Evolutionary conservation across 225 moss, liverwort and hornwort genomes (phyloP).

Genomic region (Pseudisothecium myosuroides): DNA sequence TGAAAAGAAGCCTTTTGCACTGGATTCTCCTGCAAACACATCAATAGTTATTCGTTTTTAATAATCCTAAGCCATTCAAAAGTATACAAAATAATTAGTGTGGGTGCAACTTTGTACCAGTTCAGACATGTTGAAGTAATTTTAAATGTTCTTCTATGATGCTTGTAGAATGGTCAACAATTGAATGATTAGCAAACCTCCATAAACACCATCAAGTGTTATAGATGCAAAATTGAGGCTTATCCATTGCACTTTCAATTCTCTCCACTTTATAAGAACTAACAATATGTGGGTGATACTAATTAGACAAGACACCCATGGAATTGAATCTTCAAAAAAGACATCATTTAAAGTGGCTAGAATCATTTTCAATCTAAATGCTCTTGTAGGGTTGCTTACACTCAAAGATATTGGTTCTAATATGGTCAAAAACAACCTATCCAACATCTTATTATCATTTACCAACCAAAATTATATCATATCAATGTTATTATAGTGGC

Average conservation of each 20-base stretch:
- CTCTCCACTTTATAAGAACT: not conserved
- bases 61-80: not conserved
- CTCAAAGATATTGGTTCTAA: not conserved
- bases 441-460: not conserved
- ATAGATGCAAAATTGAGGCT: not conserved
- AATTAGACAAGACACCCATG: not conserved
- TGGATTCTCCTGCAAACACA: not conserved
- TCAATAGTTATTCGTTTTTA: not conserved
- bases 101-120: not conserved
- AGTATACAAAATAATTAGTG: not conserved
- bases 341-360: not conserved
- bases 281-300: not conserved
- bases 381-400: not conserved
- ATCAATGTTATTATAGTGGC: not conserved
- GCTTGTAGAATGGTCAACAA: not conserved
- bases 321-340: not conserved
- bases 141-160: not conserved
- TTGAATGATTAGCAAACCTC: not conserved
- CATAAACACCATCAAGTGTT: not conserved
- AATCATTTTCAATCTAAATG: not conserved
- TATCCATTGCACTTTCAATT: not conserved
- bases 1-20: slow-evolving; percentile 6
- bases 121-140: slow-evolving; percentile 7
- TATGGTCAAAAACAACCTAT: not conserved
- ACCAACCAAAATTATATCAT: not conserved